Evolutionary conservation across 2,329 filamentous ascomycete species (phyloP).

Genomic region (Huntiella bhutanensis): DNA sequence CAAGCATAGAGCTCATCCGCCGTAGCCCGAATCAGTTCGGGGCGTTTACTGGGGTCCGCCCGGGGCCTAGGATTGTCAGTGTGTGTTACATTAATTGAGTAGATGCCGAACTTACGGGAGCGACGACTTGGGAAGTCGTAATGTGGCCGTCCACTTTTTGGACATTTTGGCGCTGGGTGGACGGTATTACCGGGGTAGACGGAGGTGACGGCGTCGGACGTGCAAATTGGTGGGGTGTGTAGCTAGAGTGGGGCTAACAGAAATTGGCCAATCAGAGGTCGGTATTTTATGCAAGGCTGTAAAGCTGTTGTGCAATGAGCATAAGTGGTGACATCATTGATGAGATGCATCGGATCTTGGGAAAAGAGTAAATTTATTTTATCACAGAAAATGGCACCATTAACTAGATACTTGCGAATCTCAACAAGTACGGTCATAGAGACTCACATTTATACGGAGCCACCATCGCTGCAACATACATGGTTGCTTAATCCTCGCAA

Average conservation of each 20-base stretch:
- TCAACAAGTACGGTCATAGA: slow-evolving; percentile 91
- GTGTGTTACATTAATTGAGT: background rate
- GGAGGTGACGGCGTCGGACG: background rate
- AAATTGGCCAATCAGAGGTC: slow-evolving; percentile 6
- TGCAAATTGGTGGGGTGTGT: background rate
- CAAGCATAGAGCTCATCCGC: slow-evolving; percentile 79
- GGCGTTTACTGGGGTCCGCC: slow-evolving; percentile 29
- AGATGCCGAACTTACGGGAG: slow-evolving; percentile 38
- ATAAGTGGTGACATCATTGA: background rate
- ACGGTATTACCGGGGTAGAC: background rate
- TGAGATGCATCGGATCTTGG: background rate
- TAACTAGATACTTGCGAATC: slow-evolving; percentile 77
- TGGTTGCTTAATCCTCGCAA: slow-evolving; percentile 69
- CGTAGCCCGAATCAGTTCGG: slow-evolving; percentile 51
- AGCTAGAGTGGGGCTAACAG: background rate
- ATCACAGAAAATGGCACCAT: slow-evolving; percentile 51
- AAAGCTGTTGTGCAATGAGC: slow-evolving; percentile 3
- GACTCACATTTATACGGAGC: slow-evolving; percentile 87
- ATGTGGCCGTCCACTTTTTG: slow-evolving; percentile 53
- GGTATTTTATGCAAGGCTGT: slow-evolving; percentile 7
- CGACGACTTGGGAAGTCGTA: slow-evolving; percentile 55
- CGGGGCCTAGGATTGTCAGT: slow-evolving; percentile 24
- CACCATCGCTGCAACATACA: slow-evolving; percentile 60
- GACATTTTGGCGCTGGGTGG: slow-evolving; percentile 18
- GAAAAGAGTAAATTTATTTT: background rate